These are phyloP conservation scores for Hypoxylon lienhwacheense DNA, from an alignment of 495 filamentous ascomycete species.

Conservation along the genomic window DNA sequence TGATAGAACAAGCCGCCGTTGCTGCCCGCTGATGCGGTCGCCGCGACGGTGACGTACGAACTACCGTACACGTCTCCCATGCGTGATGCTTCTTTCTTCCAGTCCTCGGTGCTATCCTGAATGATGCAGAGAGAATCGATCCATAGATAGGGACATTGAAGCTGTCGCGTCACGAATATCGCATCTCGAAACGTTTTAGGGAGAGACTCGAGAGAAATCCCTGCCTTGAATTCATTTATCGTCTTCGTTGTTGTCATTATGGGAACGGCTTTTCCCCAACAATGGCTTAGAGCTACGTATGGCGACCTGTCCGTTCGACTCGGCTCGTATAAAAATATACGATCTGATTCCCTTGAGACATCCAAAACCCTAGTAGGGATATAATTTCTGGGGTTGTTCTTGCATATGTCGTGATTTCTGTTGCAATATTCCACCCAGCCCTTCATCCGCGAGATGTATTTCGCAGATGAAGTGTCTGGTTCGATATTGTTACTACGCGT, in stretches of 20 bases:
- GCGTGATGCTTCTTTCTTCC: slow-evolving; percentile 22
- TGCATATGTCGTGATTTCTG: slow-evolving; percentile 10
- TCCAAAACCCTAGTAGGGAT: slow-evolving; percentile 17
- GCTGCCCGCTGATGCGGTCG: slow-evolving; percentile 11
- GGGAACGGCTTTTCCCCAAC: slow-evolving; percentile 18
- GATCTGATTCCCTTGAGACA: slow-evolving; percentile 14
- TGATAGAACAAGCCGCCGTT: slow-evolving; percentile 15
- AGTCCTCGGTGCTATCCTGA: slow-evolving; percentile 36
- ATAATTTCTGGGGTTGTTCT: background rate
- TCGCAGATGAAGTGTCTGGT: slow-evolving; percentile 1
- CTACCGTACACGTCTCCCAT: slow-evolving; percentile 37
- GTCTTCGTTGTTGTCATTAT: slow-evolving; percentile 5
- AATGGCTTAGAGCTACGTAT: slow-evolving; percentile 19
- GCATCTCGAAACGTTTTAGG: slow-evolving; percentile 38
- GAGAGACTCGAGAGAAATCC: slow-evolving; percentile 20
- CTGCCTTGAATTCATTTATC: slow-evolving; percentile 8
- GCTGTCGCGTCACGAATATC: slow-evolving; percentile 25
- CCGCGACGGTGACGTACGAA: slow-evolving; percentile 25
- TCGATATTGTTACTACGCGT: slow-evolving; percentile 4
- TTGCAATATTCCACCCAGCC: slow-evolving; percentile 15
- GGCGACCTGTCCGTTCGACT: background rate
- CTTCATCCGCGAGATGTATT: slow-evolving; percentile 19
- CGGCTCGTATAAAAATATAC: slow-evolving; percentile 8
- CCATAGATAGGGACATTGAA: slow-evolving; percentile 38
- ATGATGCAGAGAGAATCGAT: slow-evolving; percentile 43